Percentiles rank a stretch among this genome's conserved stretches.
Evolutionary conservation across 345 rosid genomes (phyloP).

Genomic region (Cardamine resedifolia): DNA sequence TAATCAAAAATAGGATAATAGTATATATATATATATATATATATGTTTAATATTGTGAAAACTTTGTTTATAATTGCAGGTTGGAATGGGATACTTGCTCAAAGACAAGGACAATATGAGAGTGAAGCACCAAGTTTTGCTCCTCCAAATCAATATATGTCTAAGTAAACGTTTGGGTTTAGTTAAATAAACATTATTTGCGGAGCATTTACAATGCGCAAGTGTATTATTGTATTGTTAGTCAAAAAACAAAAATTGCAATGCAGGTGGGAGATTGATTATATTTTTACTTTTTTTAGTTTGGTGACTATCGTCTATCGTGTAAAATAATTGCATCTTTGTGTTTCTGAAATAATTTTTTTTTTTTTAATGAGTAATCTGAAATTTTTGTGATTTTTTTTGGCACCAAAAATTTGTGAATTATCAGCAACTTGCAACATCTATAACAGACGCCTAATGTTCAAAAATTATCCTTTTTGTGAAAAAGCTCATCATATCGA

Average conservation of each 20-base stretch:
- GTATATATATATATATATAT: background rate
- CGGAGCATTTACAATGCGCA: background rate
- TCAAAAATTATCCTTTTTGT: background rate
- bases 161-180: slow-evolving; percentile 18
- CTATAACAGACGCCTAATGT: background rate
- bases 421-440: background rate
- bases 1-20: background rate
- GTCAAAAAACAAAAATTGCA: background rate
- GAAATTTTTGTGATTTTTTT: too few relatives aligned
- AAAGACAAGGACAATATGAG: slow-evolving; percentile 29
- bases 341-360: background rate
- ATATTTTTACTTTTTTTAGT: background rate
- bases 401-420: background rate
- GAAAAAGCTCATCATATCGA: background rate
- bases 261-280: background rate
- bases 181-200: slow-evolving; percentile 13
- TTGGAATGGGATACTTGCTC: slow-evolving; percentile 47
- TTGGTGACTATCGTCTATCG: background rate
- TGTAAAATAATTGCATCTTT: background rate
- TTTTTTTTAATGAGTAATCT: background rate
- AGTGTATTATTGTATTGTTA: slow-evolving; percentile 1
- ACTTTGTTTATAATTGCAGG: slow-evolving; percentile 35
- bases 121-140: slow-evolving; percentile 29
- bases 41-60: background rate
- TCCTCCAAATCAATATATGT: slow-evolving; percentile 45